These are phyloP conservation scores for Rhypophila decipiens DNA, from an alignment of 495 filamentous ascomycete genomes.

Conservation along the genomic window DNA sequence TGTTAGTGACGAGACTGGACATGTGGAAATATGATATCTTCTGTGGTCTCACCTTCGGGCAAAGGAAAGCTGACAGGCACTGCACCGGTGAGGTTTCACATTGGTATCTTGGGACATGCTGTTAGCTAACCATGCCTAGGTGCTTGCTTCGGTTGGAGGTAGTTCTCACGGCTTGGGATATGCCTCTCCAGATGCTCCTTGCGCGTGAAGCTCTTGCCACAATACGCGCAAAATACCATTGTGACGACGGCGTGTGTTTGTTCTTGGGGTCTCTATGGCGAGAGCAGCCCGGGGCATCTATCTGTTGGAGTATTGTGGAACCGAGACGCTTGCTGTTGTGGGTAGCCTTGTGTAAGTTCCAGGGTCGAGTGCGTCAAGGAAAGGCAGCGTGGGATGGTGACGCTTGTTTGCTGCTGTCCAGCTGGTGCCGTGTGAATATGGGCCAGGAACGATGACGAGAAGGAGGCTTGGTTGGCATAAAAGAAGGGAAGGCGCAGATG, in stretches of 20 bases:
- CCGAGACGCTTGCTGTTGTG: slow-evolving; percentile 2
- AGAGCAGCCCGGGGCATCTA: neutral
- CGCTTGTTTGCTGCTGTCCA: neutral
- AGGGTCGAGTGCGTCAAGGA: neutral
- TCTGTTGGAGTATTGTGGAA: too few relatives aligned
- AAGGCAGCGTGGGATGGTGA: neutral
- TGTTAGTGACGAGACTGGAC: slow-evolving; percentile 13
- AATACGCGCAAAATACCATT: slow-evolving; percentile 57
- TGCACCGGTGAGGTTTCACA: slow-evolving; percentile 57
- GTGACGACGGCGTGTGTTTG: slow-evolving; percentile 1
- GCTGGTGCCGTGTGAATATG: slow-evolving; percentile 3
- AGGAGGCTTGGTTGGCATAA: slow-evolving; percentile 9
- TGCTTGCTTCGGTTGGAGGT: too few relatives aligned
- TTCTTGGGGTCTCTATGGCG: neutral
- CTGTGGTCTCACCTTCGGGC: slow-evolving; percentile 44
- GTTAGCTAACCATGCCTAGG: slow-evolving; percentile 15
- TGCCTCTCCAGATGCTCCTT: slow-evolving; percentile 63
- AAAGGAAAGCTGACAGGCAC: slow-evolving; percentile 55
- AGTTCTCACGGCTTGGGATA: slow-evolving; percentile 50
- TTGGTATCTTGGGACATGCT: slow-evolving; percentile 47
- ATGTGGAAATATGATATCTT: too few relatives aligned
- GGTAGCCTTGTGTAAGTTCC: slow-evolving; percentile 5
- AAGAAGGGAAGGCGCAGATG: slow-evolving; percentile 3
- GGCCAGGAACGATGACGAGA: slow-evolving; percentile 1
- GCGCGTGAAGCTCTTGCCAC: slow-evolving; percentile 56